phyloP scores from a whole-genome alignment of 1,284 basidiomycete species.

The Meira nashicola region DNA sequence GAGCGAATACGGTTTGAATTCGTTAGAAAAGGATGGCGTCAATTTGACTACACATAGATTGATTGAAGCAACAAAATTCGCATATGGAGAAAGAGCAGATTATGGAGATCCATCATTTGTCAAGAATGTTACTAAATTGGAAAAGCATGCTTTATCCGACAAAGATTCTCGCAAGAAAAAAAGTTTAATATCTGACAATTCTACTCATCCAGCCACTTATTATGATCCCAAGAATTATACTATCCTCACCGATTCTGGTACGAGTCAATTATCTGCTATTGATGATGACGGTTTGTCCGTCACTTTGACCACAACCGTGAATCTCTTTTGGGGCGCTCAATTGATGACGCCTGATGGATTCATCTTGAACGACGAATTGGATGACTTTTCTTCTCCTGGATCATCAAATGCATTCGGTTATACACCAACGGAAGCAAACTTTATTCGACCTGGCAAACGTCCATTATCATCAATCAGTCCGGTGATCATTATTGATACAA shows the following conservation, averaged over 20 bases:
- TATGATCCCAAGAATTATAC: conserved; percentile 53
- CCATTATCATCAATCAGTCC: conserved; percentile 54
- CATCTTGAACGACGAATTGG: conserved; percentile 53
- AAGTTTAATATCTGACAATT: conserved; percentile 42
- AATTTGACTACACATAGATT: conserved; percentile 52
- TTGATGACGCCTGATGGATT: conserved; percentile 43
- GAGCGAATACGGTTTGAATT: conserved; percentile 28
- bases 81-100: conserved; percentile 54
- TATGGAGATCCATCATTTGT: conserved; percentile 55
- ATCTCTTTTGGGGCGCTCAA: conserved; percentile 52
- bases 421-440: conserved; percentile 48
- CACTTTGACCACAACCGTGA: conserved; percentile 56
- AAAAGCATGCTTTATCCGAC: conserved; percentile 49
- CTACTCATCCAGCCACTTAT: conserved; percentile 26
- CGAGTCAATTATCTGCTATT: conserved; percentile 53
- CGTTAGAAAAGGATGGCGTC: conserved; percentile 22
- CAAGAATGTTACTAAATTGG: conserved; percentile 51
- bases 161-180: conserved; percentile 41
- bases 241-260: conserved; percentile 51
- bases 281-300: conserved; percentile 54
- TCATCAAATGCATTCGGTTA: conserved; percentile 54
- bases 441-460: conserved; percentile 53
- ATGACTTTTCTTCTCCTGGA: conserved; percentile 53
- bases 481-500: conserved; percentile 51
- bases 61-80: conserved; percentile 54